A percentile compares a stretch with the other conserved stretches of the same genome.
Evolutionary conservation across 805 yeast species (phyloP).

Genomic region (Aciculoconidium aculeatum): DNA sequence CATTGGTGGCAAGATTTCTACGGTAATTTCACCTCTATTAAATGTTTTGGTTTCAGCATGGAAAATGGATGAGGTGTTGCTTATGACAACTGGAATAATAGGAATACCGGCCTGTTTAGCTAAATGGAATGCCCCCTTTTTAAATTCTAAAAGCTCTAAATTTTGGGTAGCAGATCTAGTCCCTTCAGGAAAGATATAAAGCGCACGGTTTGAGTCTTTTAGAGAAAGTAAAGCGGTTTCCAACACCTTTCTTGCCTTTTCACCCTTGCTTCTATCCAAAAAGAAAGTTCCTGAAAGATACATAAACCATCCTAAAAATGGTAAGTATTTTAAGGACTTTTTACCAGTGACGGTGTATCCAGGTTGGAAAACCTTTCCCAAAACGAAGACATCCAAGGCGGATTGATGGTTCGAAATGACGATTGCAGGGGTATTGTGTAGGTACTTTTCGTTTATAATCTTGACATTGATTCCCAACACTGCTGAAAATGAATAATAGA

Average conservation of each 20-base stretch:
- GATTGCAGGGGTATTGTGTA: constrained; percentile 61
- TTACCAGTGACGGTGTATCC: constrained; percentile 93
- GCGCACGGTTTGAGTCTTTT: constrained; percentile 58
- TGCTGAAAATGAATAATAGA: constrained; percentile 54
- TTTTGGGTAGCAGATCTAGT: constrained; percentile 76
- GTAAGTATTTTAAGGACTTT: constrained; percentile 73
- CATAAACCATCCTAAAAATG: constrained; percentile 98
- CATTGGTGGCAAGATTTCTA: constrained; percentile 80
- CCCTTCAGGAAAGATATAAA: constrained; percentile 96
- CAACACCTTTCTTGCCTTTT: constrained; percentile 70
- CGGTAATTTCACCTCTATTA: constrained; percentile 67
- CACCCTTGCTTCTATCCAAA: constrained; percentile 74
- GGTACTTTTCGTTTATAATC: constrained; percentile 58
- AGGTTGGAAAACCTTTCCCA: constrained; percentile 81
- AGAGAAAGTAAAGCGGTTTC: constrained; percentile 60
- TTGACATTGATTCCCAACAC: constrained; percentile 66
- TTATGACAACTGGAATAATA: constrained; percentile 79
- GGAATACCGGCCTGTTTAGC: constrained; percentile 93
- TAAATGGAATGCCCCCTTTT: constrained; percentile 96
- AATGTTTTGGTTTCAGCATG: constrained; percentile 58
- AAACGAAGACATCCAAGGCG: constrained; percentile 72
- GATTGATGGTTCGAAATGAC: constrained; percentile 88
- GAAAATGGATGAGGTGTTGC: constrained; percentile 76
- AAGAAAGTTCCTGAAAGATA: constrained; percentile 83
- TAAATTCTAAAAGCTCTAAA: constrained; percentile 77